Evolutionary conservation across 2,329 filamentous ascomycete genomes (phyloP), one percentile per base, ranked within the genome.

Genomic region (Balansia obtecta): DNA sequence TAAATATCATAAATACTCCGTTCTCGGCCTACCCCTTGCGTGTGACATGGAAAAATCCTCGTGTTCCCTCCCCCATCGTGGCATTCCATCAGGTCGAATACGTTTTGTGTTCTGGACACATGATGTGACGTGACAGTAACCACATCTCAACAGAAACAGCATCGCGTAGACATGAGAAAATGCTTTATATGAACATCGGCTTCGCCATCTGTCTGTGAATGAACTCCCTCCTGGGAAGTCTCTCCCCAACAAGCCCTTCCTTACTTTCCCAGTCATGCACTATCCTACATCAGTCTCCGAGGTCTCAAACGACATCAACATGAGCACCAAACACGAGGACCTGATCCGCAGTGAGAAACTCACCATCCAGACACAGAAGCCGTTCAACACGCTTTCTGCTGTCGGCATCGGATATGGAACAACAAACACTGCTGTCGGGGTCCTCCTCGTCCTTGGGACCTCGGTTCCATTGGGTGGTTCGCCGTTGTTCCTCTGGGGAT

Each of bases 301-400:
- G n/a, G 15, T 44, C 37, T 48, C 42, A 3, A 12, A 38, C 22
- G 42, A 50, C 20, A 20, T 30, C 34, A 40, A 45, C 16, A 45
- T 32, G 41, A 45, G 41, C 34, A 44, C 34, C 40, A 33, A 37
- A 13, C 22, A 16, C 48, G 42, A 45, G 6, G 34, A 45, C 20
- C 22, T 48, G 55, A 43, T 58, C 4, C 32, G 18, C 15, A 47
- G 55, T 13, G 56, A 54, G 10, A 49, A 59, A 16, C 42, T 56
- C 27, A 59, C 53, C 3, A 34, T 57, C 15, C 60, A 59, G 47
- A 56, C 53, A 8, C 49, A 55, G 67, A 74, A 49, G 67, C 62
- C 39, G 45, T 55, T 63, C 53, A 61, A 50, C 1, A 62, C 57
- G 0, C 50, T 62, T 0, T 63, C 60, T 0, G 60, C 59, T 2